Evolutionary conservation across 1,139 yeast species (phyloP).

Genomic region (Scheffersomyces illinoinensis): DNA sequence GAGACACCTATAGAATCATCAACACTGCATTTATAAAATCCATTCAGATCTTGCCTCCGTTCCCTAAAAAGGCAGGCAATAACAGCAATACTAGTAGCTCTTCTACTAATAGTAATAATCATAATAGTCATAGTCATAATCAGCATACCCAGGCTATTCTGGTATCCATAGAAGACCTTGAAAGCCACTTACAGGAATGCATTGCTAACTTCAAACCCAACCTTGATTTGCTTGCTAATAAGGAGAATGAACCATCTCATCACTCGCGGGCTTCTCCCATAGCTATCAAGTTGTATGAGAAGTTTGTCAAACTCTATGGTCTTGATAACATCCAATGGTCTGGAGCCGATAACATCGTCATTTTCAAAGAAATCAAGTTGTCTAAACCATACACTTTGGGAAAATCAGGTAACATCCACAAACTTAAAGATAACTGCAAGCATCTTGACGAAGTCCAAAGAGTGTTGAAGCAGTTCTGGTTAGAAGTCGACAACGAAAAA

Average conservation of each 20-base stretch:
- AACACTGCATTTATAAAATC: constrained; percentile 61
- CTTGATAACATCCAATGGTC: constrained; percentile 25
- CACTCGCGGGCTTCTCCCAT: constrained; percentile 12
- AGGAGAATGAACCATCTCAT: background rate
- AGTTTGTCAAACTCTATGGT: constrained; percentile 21
- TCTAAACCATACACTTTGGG: constrained; percentile 32
- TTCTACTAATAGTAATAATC: constrained; percentile 3
- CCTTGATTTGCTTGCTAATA: background rate
- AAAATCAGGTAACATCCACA: constrained; percentile 21
- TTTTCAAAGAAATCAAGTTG: constrained; percentile 26
- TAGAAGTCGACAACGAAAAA: constrained; percentile 46
- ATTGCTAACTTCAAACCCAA: constrained; percentile 12
- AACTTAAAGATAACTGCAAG: constrained; percentile 30
- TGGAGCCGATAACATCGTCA: constrained; percentile 22
- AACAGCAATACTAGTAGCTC: constrained; percentile 4
- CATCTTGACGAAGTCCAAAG: constrained; percentile 50
- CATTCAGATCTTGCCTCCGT: constrained; percentile 41
- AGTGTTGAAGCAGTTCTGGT: constrained; percentile 59
- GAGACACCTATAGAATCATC: constrained; percentile 50
- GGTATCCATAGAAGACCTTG: constrained; percentile 19
- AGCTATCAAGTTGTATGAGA: constrained; percentile 20
- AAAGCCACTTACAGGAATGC: constrained; percentile 14
- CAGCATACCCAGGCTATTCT: constrained; percentile 6
- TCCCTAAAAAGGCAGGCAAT: constrained; percentile 17
- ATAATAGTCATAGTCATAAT: constrained; percentile 5